Conservation (phyloP, 2,329 filamentous ascomycete genomes). For the Penicillium sp. region DNA sequence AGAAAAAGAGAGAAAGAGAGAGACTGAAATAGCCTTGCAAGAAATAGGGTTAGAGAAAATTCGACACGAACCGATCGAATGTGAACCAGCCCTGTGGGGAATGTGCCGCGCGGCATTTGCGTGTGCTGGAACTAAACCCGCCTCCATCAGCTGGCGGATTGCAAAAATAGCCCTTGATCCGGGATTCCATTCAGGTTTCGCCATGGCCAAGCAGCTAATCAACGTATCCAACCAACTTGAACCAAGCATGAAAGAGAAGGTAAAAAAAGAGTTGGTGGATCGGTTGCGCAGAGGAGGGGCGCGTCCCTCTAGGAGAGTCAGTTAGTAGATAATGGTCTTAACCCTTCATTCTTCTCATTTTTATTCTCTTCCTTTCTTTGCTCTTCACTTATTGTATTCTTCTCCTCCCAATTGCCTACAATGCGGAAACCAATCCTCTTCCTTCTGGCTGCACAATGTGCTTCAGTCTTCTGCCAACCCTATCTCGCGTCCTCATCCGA, state of each 20-base stretch:
- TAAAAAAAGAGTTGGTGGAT: neutral
- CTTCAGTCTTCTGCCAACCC: neutral
- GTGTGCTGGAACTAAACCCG: constrained; percentile 7
- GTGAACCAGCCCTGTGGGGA: constrained; percentile 11
- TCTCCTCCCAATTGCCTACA: no score
- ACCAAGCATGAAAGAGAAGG: neutral
- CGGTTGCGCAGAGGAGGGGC: neutral
- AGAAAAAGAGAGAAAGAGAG: no score
- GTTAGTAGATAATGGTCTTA: neutral
- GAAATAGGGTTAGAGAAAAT: neutral
- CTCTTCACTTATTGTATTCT: neutral
- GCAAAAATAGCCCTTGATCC: constrained; percentile 5
- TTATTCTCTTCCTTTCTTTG: neutral
- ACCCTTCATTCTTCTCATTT: neutral
- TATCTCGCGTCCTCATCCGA: neutral
- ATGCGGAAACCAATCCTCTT: neutral
- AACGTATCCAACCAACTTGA: neutral
- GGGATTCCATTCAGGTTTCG: neutral
- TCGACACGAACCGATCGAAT: neutral
- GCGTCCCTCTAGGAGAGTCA: neutral
- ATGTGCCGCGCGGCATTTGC: constrained; percentile 19
- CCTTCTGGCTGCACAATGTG: constrained; percentile 2
- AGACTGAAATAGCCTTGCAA: no score
- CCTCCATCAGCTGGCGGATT: neutral
- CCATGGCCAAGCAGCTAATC: neutral